Conservation (phyloP, 106 monocot species). For the Dendrobium huoshanense region DNA sequence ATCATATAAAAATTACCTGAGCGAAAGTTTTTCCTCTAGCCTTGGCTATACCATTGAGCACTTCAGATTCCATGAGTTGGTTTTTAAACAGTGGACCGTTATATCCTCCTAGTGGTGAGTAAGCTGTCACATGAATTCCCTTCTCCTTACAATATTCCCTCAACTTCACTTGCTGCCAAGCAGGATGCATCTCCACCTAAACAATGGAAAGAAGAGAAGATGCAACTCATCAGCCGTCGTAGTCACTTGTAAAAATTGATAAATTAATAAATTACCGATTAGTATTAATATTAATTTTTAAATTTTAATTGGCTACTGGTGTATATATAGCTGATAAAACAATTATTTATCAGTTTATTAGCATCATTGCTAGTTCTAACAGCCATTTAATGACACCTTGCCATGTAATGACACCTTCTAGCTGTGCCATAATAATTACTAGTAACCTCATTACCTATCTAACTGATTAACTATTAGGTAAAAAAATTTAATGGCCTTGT, state of each 20-base stretch:
- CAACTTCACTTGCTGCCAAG: slow-evolving; percentile 47
- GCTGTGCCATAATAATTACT: too few species aligned
- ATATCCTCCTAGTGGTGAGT: slow-evolving; percentile 38
- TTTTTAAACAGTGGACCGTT: background rate
- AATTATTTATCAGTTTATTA: too few species aligned
- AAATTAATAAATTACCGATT: background rate
- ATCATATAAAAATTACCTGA: slow-evolving; percentile 18
- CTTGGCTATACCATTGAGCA: slow-evolving; percentile 35
- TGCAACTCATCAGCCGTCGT: too few species aligned
- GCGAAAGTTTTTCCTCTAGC: slow-evolving; percentile 29
- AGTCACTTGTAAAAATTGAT: background rate
- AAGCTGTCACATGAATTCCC: slow-evolving; percentile 44
- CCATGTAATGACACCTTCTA: too few species aligned
- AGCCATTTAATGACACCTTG: too few species aligned
- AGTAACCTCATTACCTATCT: too few species aligned
- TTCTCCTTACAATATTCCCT: slow-evolving; percentile 26
- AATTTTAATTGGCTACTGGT: too few species aligned
- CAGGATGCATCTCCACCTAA: slow-evolving; percentile 47
- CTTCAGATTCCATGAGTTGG: slow-evolving; percentile 15
- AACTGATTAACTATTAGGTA: too few species aligned
- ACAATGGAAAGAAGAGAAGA: too few species aligned
- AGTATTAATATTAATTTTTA: background rate
- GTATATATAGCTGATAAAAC: too few species aligned
- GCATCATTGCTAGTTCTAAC: too few species aligned
- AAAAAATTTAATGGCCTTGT: too few species aligned